Base-by-base conservation (phyloP, 2,329 filamentous ascomycete genomes). In the Alternaria sp. region DNA sequence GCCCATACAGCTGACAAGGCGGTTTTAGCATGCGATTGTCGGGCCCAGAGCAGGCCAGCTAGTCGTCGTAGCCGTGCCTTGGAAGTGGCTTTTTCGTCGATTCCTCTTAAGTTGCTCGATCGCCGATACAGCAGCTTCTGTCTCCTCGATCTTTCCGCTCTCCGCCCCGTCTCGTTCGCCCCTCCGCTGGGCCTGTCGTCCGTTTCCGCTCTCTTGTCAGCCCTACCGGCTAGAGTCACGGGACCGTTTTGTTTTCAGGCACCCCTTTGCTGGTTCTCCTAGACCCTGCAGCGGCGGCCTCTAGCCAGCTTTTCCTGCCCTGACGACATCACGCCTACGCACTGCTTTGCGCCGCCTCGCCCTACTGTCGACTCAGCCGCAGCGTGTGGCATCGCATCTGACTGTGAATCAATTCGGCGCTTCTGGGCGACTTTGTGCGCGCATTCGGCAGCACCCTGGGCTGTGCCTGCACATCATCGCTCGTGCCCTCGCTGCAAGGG, bases 41-140 rank as follows among this genome's bases (percentile, higher is more conserved):
- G 49, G 55, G 41, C 55, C 60, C 55, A 62, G 55, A 41, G 47
- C 43, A 44, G 23, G 30, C 60, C 37, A 23, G 41, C 49, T 55
- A 59, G 60, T 30, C 49, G 15, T 58, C 60, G 20, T 43, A 45
- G 60, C 56, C 37, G 50, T 60, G 56, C 60, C 60, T 63, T 60
- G 60, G 33, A 63, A 57, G 18, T 28, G 18, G 23, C 41, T 33
- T 60, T 55, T 58, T 58, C 10, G 15, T 60, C 60, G 60, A 63
- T 63, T 30, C 37, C 60, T 54, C 60, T 49, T 63, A 63, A 63
- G 33, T 21, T 55, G 56, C 56, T 50, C 60, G 60, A 63, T 63
- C 56, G 60, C 60, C 49, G 56, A 63, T 60, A 63, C 47, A 33
- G 8, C 23, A 33, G 15, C 43, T 21, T 45, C 47, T 23, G 25